Conservation (phyloP, 139 green algal species). For the Yamagishiella unicocca region DNA sequence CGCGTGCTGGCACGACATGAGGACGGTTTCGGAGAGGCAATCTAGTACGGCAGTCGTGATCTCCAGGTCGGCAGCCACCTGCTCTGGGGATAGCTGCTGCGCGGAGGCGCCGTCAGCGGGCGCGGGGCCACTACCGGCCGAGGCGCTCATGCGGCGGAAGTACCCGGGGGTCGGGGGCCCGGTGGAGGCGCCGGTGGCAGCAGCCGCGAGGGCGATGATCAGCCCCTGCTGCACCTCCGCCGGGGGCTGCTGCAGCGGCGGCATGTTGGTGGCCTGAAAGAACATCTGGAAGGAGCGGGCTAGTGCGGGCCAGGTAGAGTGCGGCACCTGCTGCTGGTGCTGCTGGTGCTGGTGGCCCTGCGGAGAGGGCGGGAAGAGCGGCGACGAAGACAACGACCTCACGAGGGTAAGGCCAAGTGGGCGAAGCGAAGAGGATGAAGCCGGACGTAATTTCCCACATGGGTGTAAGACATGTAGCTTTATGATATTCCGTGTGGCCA, state of each 20-base stretch:
- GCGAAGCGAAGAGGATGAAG: no score
- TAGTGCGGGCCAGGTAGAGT: slow-evolving; percentile 65
- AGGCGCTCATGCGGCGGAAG: background rate
- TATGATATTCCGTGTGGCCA: no score
- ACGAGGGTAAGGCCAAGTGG: no score
- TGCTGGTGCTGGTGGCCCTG: background rate
- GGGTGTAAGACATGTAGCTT: no score
- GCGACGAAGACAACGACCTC: background rate
- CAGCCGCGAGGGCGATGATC: background rate
- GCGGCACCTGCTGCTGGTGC: background rate
- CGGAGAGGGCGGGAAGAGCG: background rate
- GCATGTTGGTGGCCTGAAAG: slow-evolving; percentile 65
- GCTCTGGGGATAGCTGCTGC: background rate
- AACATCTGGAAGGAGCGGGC: slow-evolving; percentile 73
- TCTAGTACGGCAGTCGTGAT: slow-evolving; percentile 81
- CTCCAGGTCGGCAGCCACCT: slow-evolving; percentile 60
- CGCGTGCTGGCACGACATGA: slow-evolving; percentile 66
- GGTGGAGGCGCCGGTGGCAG: background rate
- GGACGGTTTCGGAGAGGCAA: slow-evolving; percentile 79
- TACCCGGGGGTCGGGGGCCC: no score
- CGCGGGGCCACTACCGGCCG: background rate
- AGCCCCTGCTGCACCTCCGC: background rate
- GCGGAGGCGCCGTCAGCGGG: background rate
- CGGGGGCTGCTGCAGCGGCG: slow-evolving; percentile 25
- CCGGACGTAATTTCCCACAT: no score